A percentile compares a stretch with the other conserved stretches of the same genome.
Evolutionary conservation across 371 early-diverging fungal species (phyloP).

Genomic region (Syncephalis plumigaleata): DNA sequence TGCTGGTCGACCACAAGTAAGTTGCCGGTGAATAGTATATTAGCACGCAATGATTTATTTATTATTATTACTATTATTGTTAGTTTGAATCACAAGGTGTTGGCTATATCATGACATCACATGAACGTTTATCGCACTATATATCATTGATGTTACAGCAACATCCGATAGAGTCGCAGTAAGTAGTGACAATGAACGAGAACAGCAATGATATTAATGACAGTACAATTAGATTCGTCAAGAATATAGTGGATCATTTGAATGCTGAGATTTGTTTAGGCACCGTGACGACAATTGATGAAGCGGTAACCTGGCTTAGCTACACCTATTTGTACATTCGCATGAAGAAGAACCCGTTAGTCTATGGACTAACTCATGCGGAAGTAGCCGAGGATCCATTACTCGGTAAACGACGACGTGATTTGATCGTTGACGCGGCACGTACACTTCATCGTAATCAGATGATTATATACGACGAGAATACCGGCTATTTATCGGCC

Average conservation of each 20-base stretch:
- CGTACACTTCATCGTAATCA: constrained; percentile 56
- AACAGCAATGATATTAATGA: not conserved
- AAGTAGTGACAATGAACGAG: constrained; percentile 15
- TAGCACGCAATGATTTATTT: too few species aligned
- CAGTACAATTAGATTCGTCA: constrained; percentile 37
- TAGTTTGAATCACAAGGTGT: constrained; percentile 83
- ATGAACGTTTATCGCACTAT: constrained; percentile 84
- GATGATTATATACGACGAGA: constrained; percentile 83
- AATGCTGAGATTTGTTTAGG: constrained; percentile 96
- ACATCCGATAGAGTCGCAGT: constrained; percentile 85
- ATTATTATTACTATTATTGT: too few species aligned
- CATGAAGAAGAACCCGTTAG: constrained; percentile 86
- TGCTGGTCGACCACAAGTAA: constrained; percentile 89
- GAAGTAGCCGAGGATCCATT: constrained; percentile 62
- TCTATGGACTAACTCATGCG: constrained; percentile 71
- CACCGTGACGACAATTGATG: constrained; percentile 82
- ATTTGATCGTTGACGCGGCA: constrained; percentile 59
- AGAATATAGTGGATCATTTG: constrained; percentile 78
- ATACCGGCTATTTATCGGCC: constrained; percentile 61
- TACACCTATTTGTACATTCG: constrained; percentile 96
- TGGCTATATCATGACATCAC: constrained; percentile 80
- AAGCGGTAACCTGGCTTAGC: constrained; percentile 92
- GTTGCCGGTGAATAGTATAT: too few species aligned
- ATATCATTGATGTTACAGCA: constrained; percentile 90
- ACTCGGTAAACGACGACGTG: constrained; percentile 51